Evolutionary conservation across 768 basidiomycete genomes (phyloP).

Genomic region (Lactarius psammicola): DNA sequence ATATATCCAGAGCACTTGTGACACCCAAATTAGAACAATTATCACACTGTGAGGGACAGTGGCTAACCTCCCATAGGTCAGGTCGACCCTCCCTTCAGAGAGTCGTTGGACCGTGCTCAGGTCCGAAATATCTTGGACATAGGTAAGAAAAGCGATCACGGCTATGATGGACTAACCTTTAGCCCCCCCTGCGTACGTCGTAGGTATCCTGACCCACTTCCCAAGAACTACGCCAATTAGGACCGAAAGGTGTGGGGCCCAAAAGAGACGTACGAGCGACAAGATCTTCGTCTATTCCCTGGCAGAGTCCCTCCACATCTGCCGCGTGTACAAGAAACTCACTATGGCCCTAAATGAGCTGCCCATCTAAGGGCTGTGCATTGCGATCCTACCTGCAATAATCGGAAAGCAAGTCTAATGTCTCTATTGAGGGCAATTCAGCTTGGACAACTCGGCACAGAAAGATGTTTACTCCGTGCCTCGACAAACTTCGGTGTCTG

Average conservation of each 20-base stretch:
- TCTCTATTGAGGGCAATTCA: conserved; percentile 48
- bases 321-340: conserved; percentile 97
- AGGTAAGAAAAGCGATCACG: background rate
- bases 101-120: conserved; percentile 75
- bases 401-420: conserved; percentile 68
- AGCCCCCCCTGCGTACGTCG: conserved; percentile 97
- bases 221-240: conserved; percentile 61
- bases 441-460: background rate
- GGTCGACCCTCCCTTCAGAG: conserved; percentile 79
- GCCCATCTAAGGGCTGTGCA: conserved; percentile 11
- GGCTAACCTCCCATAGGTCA: conserved; percentile 78
- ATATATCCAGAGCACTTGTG: conserved; percentile 62
- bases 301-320: conserved; percentile 97
- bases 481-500: conserved; percentile 88
- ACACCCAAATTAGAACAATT: background rate
- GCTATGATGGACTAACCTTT: conserved; percentile 52
- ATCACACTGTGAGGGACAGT: background rate
- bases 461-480: conserved; percentile 44
- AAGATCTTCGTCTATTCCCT: conserved; percentile 90
- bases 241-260: conserved; percentile 24
- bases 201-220: conserved; percentile 87
- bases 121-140: conserved; percentile 66
- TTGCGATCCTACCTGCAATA: conserved; percentile 66
- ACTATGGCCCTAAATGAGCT: conserved; percentile 41
- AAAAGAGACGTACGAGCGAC: conserved; percentile 55